Evolutionary conservation across 129 eudicot species (phyloP).

Genomic region (Mikania micrantha): DNA sequence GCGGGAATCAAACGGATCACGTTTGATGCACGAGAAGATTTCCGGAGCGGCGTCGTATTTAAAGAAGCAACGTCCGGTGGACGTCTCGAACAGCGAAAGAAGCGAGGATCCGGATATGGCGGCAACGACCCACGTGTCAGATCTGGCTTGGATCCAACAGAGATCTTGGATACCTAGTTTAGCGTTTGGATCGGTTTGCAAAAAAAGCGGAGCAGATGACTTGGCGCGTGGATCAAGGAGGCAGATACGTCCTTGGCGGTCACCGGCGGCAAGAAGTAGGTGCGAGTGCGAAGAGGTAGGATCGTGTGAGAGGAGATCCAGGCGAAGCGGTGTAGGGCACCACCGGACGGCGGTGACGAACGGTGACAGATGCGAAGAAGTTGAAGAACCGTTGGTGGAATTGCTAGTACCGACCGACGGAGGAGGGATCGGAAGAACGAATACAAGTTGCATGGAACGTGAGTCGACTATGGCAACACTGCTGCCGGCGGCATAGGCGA

Average conservation of each 20-base stretch:
- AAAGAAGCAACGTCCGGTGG: slow-evolving; percentile 73
- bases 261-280: slow-evolving; percentile 80
- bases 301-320: slow-evolving; percentile 36
- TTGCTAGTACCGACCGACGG: slow-evolving; percentile 9
- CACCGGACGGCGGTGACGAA: slow-evolving; percentile 38
- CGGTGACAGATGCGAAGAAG: slow-evolving; percentile 19
- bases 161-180: slow-evolving; percentile 79
- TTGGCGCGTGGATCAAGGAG: slow-evolving; percentile 59
- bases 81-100: slow-evolving; percentile 49
- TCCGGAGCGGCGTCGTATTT: slow-evolving; percentile 83
- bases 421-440: slow-evolving; percentile 33
- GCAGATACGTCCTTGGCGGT: slow-evolving; percentile 81
- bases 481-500: slow-evolving; percentile 40
- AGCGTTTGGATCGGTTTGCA: slow-evolving; percentile 35
- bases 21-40: slow-evolving; percentile 48
- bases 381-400: slow-evolving; percentile 10
- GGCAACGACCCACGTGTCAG: slow-evolving; percentile 69
- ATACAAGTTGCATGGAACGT: slow-evolving; percentile 35
- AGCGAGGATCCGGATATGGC: slow-evolving; percentile 62
- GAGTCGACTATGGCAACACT: slow-evolving; percentile 25
- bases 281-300: slow-evolving; percentile 48
- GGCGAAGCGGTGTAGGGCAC: slow-evolving; percentile 28
- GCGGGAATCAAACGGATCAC: slow-evolving; percentile 79
- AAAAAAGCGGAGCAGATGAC: slow-evolving; percentile 34
- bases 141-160: slow-evolving; percentile 66